phyloP scores from a whole-genome alignment of 345 rosid species.

The Arabidopsis arenosa region DNA sequence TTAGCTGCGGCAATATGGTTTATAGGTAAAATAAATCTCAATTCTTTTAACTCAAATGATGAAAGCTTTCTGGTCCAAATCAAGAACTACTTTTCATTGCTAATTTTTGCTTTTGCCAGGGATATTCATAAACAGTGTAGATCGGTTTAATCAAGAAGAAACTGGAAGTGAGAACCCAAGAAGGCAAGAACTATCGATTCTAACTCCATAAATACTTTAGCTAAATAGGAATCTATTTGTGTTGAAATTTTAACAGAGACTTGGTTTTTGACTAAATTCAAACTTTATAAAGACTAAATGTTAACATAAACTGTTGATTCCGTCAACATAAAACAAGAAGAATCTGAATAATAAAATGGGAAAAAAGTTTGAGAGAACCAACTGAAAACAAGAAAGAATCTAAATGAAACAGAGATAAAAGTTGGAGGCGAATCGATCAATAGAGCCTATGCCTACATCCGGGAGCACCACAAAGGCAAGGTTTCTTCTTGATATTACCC shows the following conservation, averaged over 20 bases:
- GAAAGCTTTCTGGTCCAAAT: not conserved
- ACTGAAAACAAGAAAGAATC: conserved; percentile 6
- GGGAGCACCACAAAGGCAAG: conserved; percentile 76
- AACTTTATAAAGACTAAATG: not conserved
- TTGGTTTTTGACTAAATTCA: not conserved
- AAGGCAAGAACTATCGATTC: conserved; percentile 23
- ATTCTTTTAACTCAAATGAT: not conserved
- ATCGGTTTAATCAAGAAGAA: conserved; percentile 60
- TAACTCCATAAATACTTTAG: conserved; percentile 7
- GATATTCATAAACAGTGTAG: conserved; percentile 66
- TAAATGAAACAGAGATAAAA: not conserved
- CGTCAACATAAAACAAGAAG: conserved; percentile 1
- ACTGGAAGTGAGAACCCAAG: not conserved
- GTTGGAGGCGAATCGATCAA: conserved; percentile 50
- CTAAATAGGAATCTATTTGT: not conserved
- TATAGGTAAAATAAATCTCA: conserved; percentile 55
- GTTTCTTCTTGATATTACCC: conserved; percentile 74
- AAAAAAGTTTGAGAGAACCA: no score
- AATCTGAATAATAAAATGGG: not conserved
- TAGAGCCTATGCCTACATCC: conserved; percentile 85
- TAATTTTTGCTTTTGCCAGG: conserved; percentile 51
- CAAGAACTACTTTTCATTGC: conserved; percentile 2
- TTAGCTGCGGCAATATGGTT: conserved; percentile 84
- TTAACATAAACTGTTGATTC: conserved; percentile 11
- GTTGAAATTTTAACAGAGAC: not conserved